phyloP scores from a whole-genome alignment of 2,329 filamentous ascomycete genomes.

The Erysiphe pulchra region DNA sequence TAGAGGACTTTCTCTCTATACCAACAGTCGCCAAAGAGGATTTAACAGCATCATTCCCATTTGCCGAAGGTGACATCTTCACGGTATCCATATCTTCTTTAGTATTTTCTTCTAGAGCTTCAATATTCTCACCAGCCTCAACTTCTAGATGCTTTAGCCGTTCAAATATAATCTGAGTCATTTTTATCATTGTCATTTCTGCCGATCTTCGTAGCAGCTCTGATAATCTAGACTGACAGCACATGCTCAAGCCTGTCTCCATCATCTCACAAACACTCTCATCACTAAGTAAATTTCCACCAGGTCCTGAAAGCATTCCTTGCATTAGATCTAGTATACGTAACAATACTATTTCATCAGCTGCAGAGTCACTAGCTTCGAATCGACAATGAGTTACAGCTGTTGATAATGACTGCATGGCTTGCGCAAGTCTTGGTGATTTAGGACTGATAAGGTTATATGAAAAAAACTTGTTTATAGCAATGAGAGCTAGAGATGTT shows the following conservation, averaged over 20 bases:
- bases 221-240: conserved; percentile 76
- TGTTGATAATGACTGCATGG: conserved; percentile 82
- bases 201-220: conserved; percentile 76
- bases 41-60: conserved; percentile 32
- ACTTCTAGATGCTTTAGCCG: conserved; percentile 69
- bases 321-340: conserved; percentile 96
- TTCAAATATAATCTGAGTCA: conserved; percentile 97
- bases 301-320: conserved; percentile 83
- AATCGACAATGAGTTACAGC: conserved; percentile 96
- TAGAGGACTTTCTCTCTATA: conserved; percentile 15
- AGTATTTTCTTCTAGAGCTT: conserved; percentile 37
- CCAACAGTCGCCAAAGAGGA: conserved; percentile 22
- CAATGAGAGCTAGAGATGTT: conserved; percentile 77
- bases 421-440: conserved; percentile 69
- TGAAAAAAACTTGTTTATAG: conserved; percentile 86
- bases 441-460: conserved; percentile 71
- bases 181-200: conserved; percentile 91
- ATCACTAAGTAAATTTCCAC: conserved; percentile 80
- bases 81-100: conserved; percentile 47
- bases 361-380: conserved; percentile 80
- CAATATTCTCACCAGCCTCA: conserved; percentile 40
- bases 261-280: conserved; percentile 99
- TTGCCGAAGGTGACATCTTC: conserved; percentile 60
- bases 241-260: conserved; percentile 92
- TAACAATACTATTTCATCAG: conserved; percentile 83